A percentile compares a stretch with the other conserved stretches of the same genome.
phyloP scores from a whole-genome alignment of 75 land plant genomes.

The Pinus taeda region DNA sequence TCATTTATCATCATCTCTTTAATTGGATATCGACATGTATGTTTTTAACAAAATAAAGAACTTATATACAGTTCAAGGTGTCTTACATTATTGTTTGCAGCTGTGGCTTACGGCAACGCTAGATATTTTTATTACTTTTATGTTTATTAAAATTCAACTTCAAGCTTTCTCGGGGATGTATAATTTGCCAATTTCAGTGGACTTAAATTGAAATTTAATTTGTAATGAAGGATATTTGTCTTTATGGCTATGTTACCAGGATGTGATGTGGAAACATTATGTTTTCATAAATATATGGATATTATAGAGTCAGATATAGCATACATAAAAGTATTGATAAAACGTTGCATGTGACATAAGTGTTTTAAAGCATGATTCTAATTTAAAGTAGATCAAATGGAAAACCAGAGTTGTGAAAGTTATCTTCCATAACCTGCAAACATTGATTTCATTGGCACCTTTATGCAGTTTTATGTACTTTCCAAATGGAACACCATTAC shows the following conservation, averaged over 20 bases:
- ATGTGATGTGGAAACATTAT: too few species aligned
- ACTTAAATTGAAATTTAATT: not conserved
- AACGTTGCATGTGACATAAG: too few species aligned
- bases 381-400: too few species aligned
- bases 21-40: not conserved
- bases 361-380: too few species aligned
- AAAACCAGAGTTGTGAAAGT: too few species aligned
- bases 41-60: not conserved
- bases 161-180: not conserved
- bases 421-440: too few species aligned
- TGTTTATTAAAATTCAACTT: not conserved
- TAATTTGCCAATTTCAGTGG: not conserved
- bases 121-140: not conserved
- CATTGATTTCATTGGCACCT: too few species aligned
- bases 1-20: not conserved
- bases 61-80: not conserved
- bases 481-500: too few species aligned
- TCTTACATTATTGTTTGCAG: not conserved
- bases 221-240: not conserved
- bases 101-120: not conserved
- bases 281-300: too few species aligned
- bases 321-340: too few species aligned
- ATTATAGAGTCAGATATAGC: too few species aligned
- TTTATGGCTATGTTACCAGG: not conserved
- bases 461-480: too few species aligned